Conservation (phyloP, 2,329 filamentous ascomycete genomes). For the Epichloe gansuensis region DNA sequence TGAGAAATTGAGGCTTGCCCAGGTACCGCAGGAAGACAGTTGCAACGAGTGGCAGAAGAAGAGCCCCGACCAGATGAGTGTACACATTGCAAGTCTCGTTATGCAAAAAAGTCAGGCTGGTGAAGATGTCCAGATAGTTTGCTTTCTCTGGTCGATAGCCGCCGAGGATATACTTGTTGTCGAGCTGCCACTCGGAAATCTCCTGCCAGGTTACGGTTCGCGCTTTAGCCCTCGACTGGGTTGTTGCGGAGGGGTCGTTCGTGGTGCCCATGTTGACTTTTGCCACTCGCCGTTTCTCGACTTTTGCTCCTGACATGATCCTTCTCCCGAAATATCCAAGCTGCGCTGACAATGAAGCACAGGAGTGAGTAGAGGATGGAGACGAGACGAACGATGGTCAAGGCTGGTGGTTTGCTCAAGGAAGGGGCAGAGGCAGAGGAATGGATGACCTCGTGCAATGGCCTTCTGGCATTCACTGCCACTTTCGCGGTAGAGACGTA, state of each 20-base stretch:
- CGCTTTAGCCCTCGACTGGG: neutral
- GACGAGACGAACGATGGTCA: neutral
- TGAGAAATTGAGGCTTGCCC: constrained; percentile 1
- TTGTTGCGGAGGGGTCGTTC: neutral
- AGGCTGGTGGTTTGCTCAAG: neutral
- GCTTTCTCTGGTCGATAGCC: constrained; percentile 8
- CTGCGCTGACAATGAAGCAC: neutral
- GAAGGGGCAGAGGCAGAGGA: neutral
- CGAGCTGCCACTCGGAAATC: constrained; percentile 6
- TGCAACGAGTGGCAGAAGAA: constrained; percentile 6
- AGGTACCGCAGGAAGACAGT: constrained; percentile 1
- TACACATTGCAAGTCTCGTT: constrained; percentile 10
- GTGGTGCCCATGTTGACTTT: neutral
- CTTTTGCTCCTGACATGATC: neutral
- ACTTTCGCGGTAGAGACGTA: too few species aligned
- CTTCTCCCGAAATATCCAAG: neutral
- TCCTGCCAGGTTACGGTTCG: constrained; percentile 6
- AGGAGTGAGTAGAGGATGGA: neutral
- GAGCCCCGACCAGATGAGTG: constrained; percentile 7
- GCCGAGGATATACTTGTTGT: constrained; percentile 7
- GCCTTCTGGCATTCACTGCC: too few species aligned
- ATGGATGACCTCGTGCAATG: neutral
- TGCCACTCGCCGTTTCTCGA: neutral
- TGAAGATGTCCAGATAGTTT: constrained; percentile 5
- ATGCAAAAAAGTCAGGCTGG: constrained; percentile 7